Evolutionary conservation across 768 basidiomycete species (phyloP).

Genomic region (Boletellus emodensis): DNA sequence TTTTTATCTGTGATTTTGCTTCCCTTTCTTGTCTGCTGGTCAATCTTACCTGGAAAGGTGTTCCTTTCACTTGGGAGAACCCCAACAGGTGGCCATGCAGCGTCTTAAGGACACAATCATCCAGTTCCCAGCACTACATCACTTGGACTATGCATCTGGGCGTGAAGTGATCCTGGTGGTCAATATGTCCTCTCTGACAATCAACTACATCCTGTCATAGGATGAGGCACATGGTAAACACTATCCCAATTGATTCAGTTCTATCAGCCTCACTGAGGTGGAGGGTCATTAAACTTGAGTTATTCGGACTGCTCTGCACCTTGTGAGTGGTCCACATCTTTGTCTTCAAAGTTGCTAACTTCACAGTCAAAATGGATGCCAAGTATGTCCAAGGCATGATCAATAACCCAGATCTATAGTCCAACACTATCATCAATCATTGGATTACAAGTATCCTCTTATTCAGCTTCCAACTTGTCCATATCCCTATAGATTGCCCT

Average conservation of each 20-base stretch:
- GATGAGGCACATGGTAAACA: neutral
- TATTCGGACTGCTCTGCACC: constrained; percentile 25
- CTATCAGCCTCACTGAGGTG: neutral
- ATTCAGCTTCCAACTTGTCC: neutral
- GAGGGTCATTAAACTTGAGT: constrained; percentile 17
- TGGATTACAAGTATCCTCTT: neutral
- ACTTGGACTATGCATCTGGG: neutral
- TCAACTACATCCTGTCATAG: neutral
- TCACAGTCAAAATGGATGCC: constrained; percentile 6
- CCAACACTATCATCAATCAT: neutral
- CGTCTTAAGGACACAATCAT: neutral
- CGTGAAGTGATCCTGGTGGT: neutral
- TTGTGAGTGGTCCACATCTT: constrained; percentile 15
- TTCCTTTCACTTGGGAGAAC: too few species aligned
- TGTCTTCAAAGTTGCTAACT: constrained; percentile 26
- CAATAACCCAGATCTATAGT: constrained; percentile 12
- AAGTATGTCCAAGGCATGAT: too few species aligned
- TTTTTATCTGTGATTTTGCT: neutral
- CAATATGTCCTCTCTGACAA: neutral
- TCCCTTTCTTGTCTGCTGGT: neutral
- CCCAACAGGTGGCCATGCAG: neutral
- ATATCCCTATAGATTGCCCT: too few species aligned
- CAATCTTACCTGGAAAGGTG: constrained; percentile 14
- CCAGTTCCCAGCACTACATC: neutral
- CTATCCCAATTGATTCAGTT: neutral